A percentile compares a stretch with the other conserved stretches of the same genome.
Evolutionary conservation across 192 early-diverging fungal genomes (phyloP).

Genomic region (Coemansia sp.): DNA sequence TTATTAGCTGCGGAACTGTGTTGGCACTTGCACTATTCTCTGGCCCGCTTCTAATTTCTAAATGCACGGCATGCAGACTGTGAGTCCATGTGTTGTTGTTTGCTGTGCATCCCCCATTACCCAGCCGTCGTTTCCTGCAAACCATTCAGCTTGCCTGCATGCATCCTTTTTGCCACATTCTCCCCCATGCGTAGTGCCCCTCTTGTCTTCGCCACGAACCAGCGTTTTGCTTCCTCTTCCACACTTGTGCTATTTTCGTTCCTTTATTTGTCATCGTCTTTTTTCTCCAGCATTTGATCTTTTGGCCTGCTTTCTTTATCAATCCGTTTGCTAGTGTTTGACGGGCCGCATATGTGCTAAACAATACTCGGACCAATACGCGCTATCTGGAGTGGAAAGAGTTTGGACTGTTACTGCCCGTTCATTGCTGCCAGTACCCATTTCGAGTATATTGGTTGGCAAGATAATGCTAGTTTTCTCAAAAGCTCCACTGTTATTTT

Average conservation of each 20-base stretch:
- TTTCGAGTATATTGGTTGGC: not conserved
- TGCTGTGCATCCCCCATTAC: not conserved
- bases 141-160: not conserved
- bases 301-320: not conserved
- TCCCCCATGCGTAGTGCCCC: not conserved
- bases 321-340: not conserved
- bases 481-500: not conserved
- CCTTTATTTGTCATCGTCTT: not conserved
- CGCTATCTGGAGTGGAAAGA: not conserved
- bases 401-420: not conserved
- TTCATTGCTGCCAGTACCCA: too few species aligned
- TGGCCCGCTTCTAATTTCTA: not conserved
- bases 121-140: conserved; percentile 1
- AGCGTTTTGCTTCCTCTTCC: not conserved
- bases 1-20: not conserved
- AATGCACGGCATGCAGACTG: not conserved
- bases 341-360: not conserved
- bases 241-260: not conserved
- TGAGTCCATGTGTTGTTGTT: not conserved
- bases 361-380: not conserved
- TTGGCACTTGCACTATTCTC: not conserved
- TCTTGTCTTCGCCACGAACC: conserved; percentile 1
- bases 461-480: not conserved
- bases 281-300: not conserved
- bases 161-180: not conserved